Conservation (phyloP, 495 filamentous ascomycete species). For the Penicillium turbatum region DNA sequence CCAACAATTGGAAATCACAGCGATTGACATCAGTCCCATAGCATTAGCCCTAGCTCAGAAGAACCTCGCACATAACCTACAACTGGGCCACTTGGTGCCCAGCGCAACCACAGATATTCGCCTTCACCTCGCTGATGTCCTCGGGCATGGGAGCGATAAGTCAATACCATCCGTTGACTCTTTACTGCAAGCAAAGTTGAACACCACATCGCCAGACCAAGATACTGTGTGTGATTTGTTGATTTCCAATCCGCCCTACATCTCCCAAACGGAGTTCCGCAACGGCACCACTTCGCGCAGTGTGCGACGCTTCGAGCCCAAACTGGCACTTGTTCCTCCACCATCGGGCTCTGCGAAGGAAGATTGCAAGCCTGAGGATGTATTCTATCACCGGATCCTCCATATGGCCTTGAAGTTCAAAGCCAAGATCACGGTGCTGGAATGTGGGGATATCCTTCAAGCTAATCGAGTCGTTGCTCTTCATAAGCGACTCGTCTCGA, state of each 20-base stretch:
- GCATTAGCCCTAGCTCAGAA: constrained; percentile 58
- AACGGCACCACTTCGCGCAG: constrained; percentile 58
- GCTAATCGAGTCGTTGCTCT: constrained; percentile 31
- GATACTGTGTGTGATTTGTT: constrained; percentile 58
- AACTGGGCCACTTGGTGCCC: constrained; percentile 19
- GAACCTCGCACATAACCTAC: constrained; percentile 56
- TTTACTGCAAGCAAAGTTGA: not conserved
- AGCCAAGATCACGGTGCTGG: constrained; percentile 32
- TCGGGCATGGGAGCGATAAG: constrained; percentile 26
- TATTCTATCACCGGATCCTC: constrained; percentile 38
- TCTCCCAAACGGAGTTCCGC: constrained; percentile 57
- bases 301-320: constrained; percentile 78
- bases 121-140: constrained; percentile 55
- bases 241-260: constrained; percentile 87
- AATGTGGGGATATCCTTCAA: constrained; percentile 37
- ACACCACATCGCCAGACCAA: not conserved
- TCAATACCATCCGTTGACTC: constrained; percentile 11
- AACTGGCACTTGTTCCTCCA: constrained; percentile 68
- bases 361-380: constrained; percentile 26
- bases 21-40: constrained; percentile 35
- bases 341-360: not conserved
- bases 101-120: constrained; percentile 35
- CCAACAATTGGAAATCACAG: constrained; percentile 32
- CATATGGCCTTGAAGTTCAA: constrained; percentile 16
- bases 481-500: constrained; percentile 6